Evolutionary conservation across 768 basidiomycete genomes (phyloP), one percentile per base, ranked within the genome.

Genomic region (Coprinopsis sp.): DNA sequence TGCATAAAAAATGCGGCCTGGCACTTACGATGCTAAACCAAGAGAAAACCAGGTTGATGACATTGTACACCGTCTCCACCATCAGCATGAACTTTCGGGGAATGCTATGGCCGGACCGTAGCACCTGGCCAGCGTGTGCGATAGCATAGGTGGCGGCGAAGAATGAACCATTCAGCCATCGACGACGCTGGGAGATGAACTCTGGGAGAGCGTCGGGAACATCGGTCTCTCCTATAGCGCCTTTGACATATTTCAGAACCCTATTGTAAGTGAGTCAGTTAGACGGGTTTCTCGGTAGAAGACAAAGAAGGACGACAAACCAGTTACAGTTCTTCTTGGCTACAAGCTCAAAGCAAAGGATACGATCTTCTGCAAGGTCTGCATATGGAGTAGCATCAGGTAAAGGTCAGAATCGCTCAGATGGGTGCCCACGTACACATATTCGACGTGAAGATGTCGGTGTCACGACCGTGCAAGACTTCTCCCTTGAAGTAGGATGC

Each of bases 401-500:
- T 46, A 58, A 49, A 22, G 34, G 25, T 27, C 2, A 29, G 4
- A 30, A 28, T 13, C 30, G 3, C n/a, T 41, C 37, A 38, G n/a
- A 46, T 37, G 28, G 31, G 31, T 23, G n/a, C n/a, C n/a, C 3
- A 73, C 82, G 44, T 66, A 88, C 87, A 97, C 92, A 95, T 95
- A 58, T 96, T 96, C 6, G 92, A 92, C 4, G 91, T 94, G 64
- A 93, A 93, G 36, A 95, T 91, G 58, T 93, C 91, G 0, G 90
- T 87, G 58, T 90, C 87, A 23, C 81, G 77, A 8, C 88, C 90
- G 54, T 87, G 83, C 21, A 91, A 64, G 18, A 86, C 76, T 62
- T 99, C 96, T 7, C 96, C 96, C 61, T 97, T 89, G 74, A 99
- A 99, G 63, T 99, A 99, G 13, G 94, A 93, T 12, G 91, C 88